Conservation (phyloP, 1,284 basidiomycete genomes). For the Malassezia brasiliensis region DNA sequence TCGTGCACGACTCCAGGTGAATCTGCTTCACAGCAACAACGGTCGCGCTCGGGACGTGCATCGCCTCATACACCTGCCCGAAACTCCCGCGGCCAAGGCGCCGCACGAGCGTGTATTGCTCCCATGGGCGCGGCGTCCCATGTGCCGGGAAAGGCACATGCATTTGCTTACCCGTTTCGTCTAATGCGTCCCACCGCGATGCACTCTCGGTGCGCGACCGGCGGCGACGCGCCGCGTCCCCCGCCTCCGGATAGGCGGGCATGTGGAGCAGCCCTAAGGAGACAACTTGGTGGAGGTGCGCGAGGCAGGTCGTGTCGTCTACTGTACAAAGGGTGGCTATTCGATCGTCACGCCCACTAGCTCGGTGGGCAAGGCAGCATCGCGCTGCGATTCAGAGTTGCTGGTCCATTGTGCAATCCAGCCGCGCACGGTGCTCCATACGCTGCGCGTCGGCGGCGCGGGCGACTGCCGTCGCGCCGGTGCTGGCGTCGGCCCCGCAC, state of each 20-base stretch:
- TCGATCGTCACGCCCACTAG: slow-evolving; percentile 11
- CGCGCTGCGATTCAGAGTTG: neutral
- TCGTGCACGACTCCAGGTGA: slow-evolving; percentile 44
- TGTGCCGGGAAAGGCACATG: slow-evolving; percentile 1
- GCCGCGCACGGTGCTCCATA: neutral
- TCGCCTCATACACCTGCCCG: slow-evolving; percentile 82
- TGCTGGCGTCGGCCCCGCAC: neutral
- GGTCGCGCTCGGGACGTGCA: slow-evolving; percentile 83
- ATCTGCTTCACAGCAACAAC: slow-evolving; percentile 98
- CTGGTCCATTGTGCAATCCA: neutral
- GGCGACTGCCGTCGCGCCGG: neutral
- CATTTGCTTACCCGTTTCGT: neutral
- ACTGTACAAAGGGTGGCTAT: neutral
- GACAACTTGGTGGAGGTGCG: too few relatives aligned
- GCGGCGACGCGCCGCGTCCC: neutral
- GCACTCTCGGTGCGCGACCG: slow-evolving; percentile 2
- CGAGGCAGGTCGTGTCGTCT: neutral
- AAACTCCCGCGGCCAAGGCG: slow-evolving; percentile 96
- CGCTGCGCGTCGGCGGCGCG: neutral
- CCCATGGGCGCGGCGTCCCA: slow-evolving; percentile 13
- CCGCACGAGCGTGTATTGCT: slow-evolving; percentile 77
- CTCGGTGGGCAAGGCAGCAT: slow-evolving; percentile 1
- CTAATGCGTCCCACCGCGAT: slow-evolving; percentile 4
- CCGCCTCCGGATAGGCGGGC: slow-evolving; percentile 1
- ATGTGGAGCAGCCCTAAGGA: neutral